These are phyloP conservation scores for Fusarium guadeloupense DNA, from an alignment of 2,329 filamentous ascomycete genomes.

Conservation along the genomic window DNA sequence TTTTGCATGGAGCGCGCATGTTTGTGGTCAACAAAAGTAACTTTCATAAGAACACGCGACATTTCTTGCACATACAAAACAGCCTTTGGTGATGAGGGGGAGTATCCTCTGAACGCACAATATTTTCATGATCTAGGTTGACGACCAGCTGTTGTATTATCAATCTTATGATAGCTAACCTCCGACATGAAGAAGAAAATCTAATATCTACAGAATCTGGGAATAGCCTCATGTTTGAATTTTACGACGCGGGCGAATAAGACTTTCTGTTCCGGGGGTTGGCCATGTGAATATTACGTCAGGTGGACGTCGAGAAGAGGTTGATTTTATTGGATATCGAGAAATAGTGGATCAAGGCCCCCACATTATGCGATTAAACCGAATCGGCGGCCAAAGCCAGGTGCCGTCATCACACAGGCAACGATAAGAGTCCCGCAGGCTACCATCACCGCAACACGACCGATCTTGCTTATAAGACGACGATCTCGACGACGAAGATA, in stretches of 20 bases:
- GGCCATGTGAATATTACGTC: constrained; percentile 43
- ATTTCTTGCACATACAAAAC: no score
- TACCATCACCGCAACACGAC: constrained; percentile 27
- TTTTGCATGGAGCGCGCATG: no score
- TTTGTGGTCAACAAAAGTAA: no score
- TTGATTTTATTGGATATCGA: constrained; percentile 2
- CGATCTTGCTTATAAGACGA: constrained; percentile 3
- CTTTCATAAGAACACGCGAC: no score
- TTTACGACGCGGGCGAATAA: constrained; percentile 14
- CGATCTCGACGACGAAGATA: constrained; percentile 34
- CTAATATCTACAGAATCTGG: background rate
- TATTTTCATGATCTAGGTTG: no score
- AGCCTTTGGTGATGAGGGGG: no score
- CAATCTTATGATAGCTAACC: no score
- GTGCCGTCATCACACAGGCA: constrained; percentile 49
- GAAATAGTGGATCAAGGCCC: constrained; percentile 33
- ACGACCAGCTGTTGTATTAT: no score
- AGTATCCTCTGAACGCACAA: no score
- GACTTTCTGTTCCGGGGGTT: background rate
- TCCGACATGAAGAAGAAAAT: no score
- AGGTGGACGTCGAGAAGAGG: constrained; percentile 48
- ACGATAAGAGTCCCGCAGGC: constrained; percentile 45
- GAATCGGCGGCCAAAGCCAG: constrained; percentile 7
- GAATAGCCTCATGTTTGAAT: constrained; percentile 24
- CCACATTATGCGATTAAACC: constrained; percentile 39